These are phyloP conservation scores for Saccharomyces hybrid DNA, from an alignment of 1,139 yeast species.

Conservation along the genomic window DNA sequence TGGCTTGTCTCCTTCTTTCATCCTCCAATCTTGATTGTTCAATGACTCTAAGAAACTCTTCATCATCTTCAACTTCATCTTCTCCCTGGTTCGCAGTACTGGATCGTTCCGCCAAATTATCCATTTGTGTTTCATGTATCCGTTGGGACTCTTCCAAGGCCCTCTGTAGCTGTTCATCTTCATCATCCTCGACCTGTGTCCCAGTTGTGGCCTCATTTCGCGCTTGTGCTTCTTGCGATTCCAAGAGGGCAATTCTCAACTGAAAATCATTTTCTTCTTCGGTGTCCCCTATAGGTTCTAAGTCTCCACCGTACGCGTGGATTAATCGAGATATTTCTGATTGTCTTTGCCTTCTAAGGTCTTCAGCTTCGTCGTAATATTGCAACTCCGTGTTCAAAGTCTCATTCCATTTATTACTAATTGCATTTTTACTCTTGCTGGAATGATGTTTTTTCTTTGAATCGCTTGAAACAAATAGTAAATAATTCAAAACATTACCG, in stretches of 20 bases:
- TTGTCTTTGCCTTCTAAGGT: slow-evolving; percentile 17
- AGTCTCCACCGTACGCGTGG: slow-evolving; percentile 30
- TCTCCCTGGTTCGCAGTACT: not conserved
- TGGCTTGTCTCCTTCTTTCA: slow-evolving; percentile 4
- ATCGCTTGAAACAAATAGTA: slow-evolving; percentile 18
- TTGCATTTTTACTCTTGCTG: slow-evolving; percentile 9
- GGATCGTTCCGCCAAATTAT: slow-evolving; percentile 25
- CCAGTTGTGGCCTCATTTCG: slow-evolving; percentile 4
- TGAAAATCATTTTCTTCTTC: slow-evolving; percentile 38
- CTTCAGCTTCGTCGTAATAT: slow-evolving; percentile 30
- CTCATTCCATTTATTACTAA: slow-evolving; percentile 28
- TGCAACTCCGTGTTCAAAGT: slow-evolving; percentile 25
- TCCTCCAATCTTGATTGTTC: slow-evolving; percentile 31
- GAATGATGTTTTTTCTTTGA: not conserved
- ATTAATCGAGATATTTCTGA: slow-evolving; percentile 18
- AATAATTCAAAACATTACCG: slow-evolving; percentile 26
- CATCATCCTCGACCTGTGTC: slow-evolving; percentile 6
- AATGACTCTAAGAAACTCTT: slow-evolving; percentile 32
- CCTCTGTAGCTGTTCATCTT: slow-evolving; percentile 19
- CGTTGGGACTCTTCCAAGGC: slow-evolving; percentile 34
- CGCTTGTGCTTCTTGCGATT: slow-evolving; percentile 24
- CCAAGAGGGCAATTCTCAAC: slow-evolving; percentile 38
- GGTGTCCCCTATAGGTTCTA: slow-evolving; percentile 8
- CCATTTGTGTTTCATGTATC: slow-evolving; percentile 33
- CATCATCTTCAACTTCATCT: slow-evolving; percentile 29